Conservation (phyloP, 345 rosid genomes). For the Linum tenue region DNA sequence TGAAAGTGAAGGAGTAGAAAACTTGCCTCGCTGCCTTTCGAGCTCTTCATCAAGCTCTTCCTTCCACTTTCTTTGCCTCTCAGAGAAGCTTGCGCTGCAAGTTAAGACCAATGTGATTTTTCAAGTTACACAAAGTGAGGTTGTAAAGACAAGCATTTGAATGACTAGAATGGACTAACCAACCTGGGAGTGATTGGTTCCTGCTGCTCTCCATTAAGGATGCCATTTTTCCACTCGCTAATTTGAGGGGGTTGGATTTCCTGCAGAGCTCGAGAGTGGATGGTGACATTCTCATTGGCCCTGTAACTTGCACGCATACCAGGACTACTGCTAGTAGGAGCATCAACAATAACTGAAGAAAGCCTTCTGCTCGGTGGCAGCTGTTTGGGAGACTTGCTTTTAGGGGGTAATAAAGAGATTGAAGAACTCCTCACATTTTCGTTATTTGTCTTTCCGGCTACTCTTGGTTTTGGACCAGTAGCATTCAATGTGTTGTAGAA, state of each 20-base stretch:
- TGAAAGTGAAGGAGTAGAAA: not conserved
- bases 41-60: constrained; percentile 26
- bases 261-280: constrained; percentile 33
- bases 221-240: constrained; percentile 34
- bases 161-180: not conserved
- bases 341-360: constrained; percentile 30
- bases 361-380: constrained; percentile 61
- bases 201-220: constrained; percentile 6
- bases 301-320: constrained; percentile 22
- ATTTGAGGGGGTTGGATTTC: constrained; percentile 46
- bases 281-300: constrained; percentile 26
- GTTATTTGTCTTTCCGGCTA: constrained; percentile 6
- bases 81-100: constrained; percentile 18
- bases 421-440: constrained; percentile 14
- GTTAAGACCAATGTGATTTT: constrained; percentile 13
- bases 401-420: constrained; percentile 17
- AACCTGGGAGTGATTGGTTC: constrained; percentile 17
- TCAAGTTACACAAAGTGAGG: constrained; percentile 2
- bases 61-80: constrained; percentile 27
- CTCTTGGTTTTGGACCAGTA: not conserved
- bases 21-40: constrained; percentile 25
- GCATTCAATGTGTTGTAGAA: constrained; percentile 22
- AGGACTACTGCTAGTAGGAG: constrained; percentile 1
- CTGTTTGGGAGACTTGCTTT: constrained; percentile 68
- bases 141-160: not conserved